Percentiles rank a stretch among this genome's conserved stretches.
These are phyloP conservation scores for Pyricularia sp. DNA, from an alignment of 2,329 filamentous ascomycete species.

Conservation along the genomic window DNA sequence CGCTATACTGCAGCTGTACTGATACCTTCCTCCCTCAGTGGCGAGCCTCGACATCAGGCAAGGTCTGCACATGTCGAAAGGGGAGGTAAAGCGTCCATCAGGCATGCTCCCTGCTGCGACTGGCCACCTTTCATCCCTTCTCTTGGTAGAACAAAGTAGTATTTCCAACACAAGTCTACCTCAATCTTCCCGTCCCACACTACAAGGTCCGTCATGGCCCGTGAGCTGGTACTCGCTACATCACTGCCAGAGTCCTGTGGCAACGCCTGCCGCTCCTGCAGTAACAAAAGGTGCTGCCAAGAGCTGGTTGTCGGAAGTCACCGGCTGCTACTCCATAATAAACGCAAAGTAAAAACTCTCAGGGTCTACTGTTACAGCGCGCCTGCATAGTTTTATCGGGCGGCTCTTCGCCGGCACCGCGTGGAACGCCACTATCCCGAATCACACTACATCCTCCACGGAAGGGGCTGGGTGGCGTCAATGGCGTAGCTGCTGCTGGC, in stretches of 20 bases:
- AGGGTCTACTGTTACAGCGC: background rate
- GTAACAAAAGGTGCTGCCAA: background rate
- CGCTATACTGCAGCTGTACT: background rate
- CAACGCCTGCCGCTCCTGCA: background rate
- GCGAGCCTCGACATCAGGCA: background rate
- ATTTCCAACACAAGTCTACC: background rate
- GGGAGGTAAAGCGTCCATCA: background rate
- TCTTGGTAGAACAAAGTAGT: background rate
- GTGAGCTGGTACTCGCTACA: background rate
- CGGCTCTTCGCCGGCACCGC: background rate
- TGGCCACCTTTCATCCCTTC: background rate
- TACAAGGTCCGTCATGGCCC: background rate
- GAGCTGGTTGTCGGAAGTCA: background rate
- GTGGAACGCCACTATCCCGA: background rate
- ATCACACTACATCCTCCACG: background rate
- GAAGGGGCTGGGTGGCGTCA: background rate
- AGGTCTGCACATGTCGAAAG: background rate
- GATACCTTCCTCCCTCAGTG: background rate
- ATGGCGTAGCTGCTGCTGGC: too few relatives aligned
- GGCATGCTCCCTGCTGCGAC: background rate
- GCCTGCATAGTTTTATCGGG: background rate
- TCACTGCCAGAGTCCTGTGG: background rate
- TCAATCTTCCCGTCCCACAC: background rate
- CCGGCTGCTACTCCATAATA: background rate
- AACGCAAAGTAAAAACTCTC: background rate